Percentiles rank a stretch among this genome's conserved stretches.
phyloP scores from a whole-genome alignment of 2,329 filamentous ascomycete genomes.

The Penicillium brevicompactum region DNA sequence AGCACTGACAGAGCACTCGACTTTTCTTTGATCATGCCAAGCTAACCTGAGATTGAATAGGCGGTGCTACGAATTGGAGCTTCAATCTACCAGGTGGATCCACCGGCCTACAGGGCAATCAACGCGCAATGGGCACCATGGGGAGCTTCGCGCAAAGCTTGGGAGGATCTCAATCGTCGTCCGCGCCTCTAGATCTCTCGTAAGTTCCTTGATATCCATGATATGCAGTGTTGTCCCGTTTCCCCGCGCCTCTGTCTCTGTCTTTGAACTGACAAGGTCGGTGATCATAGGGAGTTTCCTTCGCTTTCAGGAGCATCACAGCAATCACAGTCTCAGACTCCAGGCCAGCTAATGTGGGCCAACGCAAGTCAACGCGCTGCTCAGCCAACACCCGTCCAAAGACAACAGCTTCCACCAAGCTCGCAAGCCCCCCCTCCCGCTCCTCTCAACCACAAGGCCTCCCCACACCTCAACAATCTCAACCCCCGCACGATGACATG shows the following conservation, averaged over 20 bases:
- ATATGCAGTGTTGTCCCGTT: constrained; percentile 1
- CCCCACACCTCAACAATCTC: constrained; percentile 46
- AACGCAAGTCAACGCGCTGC: constrained; percentile 58
- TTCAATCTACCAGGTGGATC: constrained; percentile 58
- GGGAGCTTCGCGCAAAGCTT: constrained; percentile 61
- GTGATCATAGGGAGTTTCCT: constrained; percentile 59
- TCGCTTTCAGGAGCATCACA: constrained; percentile 61
- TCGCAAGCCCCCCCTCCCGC: constrained; percentile 45
- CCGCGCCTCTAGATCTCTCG: constrained; percentile 59
- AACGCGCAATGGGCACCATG: constrained; percentile 54
- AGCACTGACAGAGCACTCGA: not conserved
- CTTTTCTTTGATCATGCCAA: constrained; percentile 5
- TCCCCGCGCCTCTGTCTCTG: constrained; percentile 1
- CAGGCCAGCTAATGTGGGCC: constrained; percentile 58
- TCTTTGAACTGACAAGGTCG: constrained; percentile 15
- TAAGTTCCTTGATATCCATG: constrained; percentile 42
- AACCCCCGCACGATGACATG: constrained; percentile 50
- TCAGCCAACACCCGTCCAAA: constrained; percentile 56
- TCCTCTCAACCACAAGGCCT: constrained; percentile 43
- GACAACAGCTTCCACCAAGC: constrained; percentile 50
- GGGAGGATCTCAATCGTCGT: constrained; percentile 54
- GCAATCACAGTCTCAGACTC: constrained; percentile 54
- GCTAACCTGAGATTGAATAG: constrained; percentile 38
- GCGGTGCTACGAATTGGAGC: constrained; percentile 59
- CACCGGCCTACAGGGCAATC: constrained; percentile 53